phyloP scores from a whole-genome alignment of 192 early-diverging fungal species.

The Coemansia brasiliensis region DNA sequence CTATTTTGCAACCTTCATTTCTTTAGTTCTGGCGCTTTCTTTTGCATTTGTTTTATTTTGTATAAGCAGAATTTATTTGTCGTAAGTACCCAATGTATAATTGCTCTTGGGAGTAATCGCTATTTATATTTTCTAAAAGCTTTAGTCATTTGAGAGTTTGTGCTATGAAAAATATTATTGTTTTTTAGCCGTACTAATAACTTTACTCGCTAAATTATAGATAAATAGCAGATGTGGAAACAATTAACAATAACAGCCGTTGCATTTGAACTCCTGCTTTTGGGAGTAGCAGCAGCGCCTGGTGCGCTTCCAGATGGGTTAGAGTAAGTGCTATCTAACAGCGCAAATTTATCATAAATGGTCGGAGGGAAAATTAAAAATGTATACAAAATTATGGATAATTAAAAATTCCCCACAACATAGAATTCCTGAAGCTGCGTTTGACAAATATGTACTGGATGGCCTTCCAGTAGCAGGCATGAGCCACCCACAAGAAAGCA shows the following conservation, averaged over 20 bases:
- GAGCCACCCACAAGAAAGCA: slow-evolving; percentile 10
- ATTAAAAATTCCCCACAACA: neutral
- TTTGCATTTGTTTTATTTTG: slow-evolving; percentile 3
- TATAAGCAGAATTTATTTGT: no score
- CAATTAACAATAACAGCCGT: slow-evolving; percentile 37
- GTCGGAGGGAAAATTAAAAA: neutral
- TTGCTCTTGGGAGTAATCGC: no score
- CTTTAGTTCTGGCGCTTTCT: neutral
- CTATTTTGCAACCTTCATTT: neutral
- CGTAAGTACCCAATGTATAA: no score
- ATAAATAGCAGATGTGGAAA: slow-evolving; percentile 35
- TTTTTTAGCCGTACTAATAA: neutral
- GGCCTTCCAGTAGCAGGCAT: slow-evolving; percentile 43
- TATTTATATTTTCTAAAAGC: no score
- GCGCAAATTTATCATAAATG: neutral
- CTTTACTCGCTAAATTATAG: neutral
- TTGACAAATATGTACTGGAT: slow-evolving; percentile 8
- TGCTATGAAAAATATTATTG: no score
- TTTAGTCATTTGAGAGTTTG: no score
- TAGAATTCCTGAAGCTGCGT: slow-evolving; percentile 1
- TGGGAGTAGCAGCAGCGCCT: slow-evolving; percentile 14
- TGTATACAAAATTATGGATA: neutral
- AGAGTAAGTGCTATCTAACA: slow-evolving; percentile 5
- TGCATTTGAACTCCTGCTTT: slow-evolving; percentile 38
- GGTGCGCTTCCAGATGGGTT: slow-evolving; percentile 1